These are phyloP conservation scores for Pascua sp. DNA, from an alignment of 1,284 basidiomycete species.

Conservation along the genomic window DNA sequence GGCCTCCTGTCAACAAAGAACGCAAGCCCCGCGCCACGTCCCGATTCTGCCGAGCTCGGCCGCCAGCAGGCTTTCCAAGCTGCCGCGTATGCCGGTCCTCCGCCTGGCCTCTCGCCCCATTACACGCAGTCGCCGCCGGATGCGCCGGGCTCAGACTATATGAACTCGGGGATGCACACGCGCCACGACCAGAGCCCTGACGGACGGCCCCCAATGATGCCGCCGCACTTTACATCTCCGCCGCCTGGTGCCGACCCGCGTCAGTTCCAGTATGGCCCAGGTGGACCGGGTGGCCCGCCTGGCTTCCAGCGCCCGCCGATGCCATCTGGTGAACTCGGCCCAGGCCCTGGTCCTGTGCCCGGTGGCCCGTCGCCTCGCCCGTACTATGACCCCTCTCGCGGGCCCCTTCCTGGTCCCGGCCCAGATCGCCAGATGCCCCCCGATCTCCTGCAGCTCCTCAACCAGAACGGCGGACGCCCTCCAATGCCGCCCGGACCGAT, in stretches of 20 bases:
- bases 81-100: slow-evolving; percentile 3
- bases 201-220: slow-evolving; percentile 8
- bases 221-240: slow-evolving; percentile 13
- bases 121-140: slow-evolving; percentile 12
- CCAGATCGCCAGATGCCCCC: background rate
- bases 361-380: background rate
- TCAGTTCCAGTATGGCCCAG: slow-evolving; percentile 4
- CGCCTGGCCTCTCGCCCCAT: slow-evolving; percentile 16
- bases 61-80: slow-evolving; percentile 1
- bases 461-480: slow-evolving; percentile 10
- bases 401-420: slow-evolving; percentile 1
- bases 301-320: slow-evolving; percentile 5
- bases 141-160: slow-evolving; percentile 6
- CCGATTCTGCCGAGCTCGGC: slow-evolving; percentile 11
- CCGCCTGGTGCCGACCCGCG: slow-evolving; percentile 14
- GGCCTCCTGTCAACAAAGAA: slow-evolving; percentile 34
- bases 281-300: background rate
- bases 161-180: slow-evolving; percentile 3
- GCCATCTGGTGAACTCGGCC: background rate
- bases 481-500: slow-evolving; percentile 2
- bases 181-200: slow-evolving; percentile 6
- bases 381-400: slow-evolving; percentile 11
- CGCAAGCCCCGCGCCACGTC: slow-evolving; percentile 12
- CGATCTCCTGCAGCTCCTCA: slow-evolving; percentile 30
- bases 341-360: background rate